Conservation (phyloP, 768 basidiomycete genomes). For the Mycena haematopus region DNA sequence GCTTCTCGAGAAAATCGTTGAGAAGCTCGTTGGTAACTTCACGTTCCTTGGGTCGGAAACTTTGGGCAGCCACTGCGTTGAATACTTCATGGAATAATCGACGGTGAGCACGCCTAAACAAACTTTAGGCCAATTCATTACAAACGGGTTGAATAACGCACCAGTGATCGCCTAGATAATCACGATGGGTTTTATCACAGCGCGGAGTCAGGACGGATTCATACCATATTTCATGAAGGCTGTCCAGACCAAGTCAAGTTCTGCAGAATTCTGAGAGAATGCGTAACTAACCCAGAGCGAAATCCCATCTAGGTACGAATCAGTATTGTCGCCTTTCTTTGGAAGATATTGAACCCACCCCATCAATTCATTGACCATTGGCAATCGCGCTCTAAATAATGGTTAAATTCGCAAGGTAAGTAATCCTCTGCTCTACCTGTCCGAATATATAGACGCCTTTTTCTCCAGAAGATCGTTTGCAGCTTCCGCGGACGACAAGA, state of each 20-base stretch:
- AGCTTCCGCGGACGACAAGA: conserved; percentile 43
- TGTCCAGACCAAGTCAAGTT: not conserved
- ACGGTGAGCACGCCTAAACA: conserved; percentile 48
- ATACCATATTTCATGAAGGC: conserved; percentile 45
- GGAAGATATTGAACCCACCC: conserved; percentile 34
- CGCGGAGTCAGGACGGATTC: not conserved
- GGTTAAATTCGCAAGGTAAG: not conserved
- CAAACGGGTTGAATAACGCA: not conserved
- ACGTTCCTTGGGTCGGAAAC: conserved; percentile 39
- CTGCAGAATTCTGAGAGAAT: not conserved
- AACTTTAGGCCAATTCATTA: not conserved
- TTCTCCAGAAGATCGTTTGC: conserved; percentile 50
- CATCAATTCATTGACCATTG: conserved; percentile 42
- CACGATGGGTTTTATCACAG: not conserved
- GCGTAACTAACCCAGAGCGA: conserved; percentile 35
- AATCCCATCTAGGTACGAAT: conserved; percentile 28
- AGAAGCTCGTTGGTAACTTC: conserved; percentile 42
- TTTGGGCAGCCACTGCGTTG: conserved; percentile 37
- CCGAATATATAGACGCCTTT: conserved; percentile 48
- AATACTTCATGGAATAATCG: conserved; percentile 50
- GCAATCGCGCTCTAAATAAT: conserved; percentile 34
- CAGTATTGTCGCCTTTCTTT: not conserved
- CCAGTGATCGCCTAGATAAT: conserved; percentile 20
- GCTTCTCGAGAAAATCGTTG: conserved; percentile 37
- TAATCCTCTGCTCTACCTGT: conserved; percentile 33